phyloP scores from a whole-genome alignment of 75 land plant genomes.

The Sequoiadendron giganteum region DNA sequence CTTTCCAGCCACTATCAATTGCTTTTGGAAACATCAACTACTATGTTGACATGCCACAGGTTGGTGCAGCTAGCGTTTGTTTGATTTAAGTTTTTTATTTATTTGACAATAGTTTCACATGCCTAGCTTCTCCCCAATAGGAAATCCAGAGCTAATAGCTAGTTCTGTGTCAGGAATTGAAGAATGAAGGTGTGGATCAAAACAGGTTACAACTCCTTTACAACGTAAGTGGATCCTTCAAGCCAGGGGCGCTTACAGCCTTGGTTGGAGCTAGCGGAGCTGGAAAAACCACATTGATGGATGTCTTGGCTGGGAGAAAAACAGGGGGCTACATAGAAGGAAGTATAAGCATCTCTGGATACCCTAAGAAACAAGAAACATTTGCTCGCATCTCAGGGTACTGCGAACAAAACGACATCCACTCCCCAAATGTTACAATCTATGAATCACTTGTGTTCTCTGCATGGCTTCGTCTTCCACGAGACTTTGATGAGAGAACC shows the following conservation, averaged over 20 bases:
- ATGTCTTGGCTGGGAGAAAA: constrained; percentile 36
- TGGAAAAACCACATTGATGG: constrained; percentile 32
- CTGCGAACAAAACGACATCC: constrained; percentile 30
- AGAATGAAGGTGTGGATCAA: constrained; percentile 5
- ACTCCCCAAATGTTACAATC: constrained; percentile 24
- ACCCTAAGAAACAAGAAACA: constrained; percentile 23
- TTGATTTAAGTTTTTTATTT: neutral
- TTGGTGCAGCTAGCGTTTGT: constrained; percentile 20
- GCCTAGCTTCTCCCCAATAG: neutral
- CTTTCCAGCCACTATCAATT: constrained; percentile 29
- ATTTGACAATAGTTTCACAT: neutral
- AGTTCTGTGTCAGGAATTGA: constrained; percentile 8
- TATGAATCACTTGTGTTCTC: constrained; percentile 22
- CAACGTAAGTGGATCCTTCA: constrained; percentile 31
- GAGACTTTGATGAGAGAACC: constrained; percentile 4
- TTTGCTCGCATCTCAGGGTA: constrained; percentile 25
- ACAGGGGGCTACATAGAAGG: constrained; percentile 32
- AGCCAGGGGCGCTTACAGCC: constrained; percentile 44
- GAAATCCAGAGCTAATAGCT: neutral
- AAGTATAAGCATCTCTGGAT: constrained; percentile 25
- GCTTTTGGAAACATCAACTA: constrained; percentile 30
- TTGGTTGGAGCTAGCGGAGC: constrained; percentile 38
- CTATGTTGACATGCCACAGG: constrained; percentile 43
- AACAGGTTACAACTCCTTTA: constrained; percentile 6
- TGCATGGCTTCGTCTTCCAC: constrained; percentile 27